These are phyloP conservation scores for Penicillium sp. DNA, from an alignment of 2,329 filamentous ascomycete species.

Conservation along the genomic window DNA sequence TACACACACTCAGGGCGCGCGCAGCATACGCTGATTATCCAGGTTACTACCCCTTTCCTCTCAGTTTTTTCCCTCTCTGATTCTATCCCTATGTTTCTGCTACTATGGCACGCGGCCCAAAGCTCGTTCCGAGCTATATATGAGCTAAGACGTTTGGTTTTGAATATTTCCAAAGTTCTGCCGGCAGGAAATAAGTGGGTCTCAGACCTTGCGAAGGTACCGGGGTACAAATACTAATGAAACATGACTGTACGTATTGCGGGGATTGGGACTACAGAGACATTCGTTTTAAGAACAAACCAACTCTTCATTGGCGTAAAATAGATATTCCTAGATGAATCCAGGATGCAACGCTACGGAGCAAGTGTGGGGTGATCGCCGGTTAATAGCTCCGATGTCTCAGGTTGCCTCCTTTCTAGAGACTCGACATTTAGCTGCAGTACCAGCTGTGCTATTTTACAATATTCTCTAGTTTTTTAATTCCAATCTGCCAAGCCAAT, in stretches of 20 bases:
- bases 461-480: neutral
- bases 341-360: neutral
- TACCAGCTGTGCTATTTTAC: neutral
- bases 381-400: neutral
- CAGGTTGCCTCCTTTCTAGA: neutral
- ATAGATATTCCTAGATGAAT: slow-evolving; percentile 38
- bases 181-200: no score
- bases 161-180: no score
- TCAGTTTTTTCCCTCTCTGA: no score
- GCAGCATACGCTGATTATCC: no score
- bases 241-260: neutral
- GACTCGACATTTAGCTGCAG: neutral
- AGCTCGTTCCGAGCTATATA: no score
- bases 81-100: no score
- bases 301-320: slow-evolving; percentile 14
- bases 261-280: slow-evolving; percentile 11
- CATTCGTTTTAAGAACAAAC: neutral
- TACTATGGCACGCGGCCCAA: no score
- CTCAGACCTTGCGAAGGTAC: no score
- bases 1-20: no score
- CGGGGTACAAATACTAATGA: no score
- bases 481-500: neutral
- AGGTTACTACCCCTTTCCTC: no score
- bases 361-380: neutral
- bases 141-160: no score